Conservation (phyloP, 2,329 filamentous ascomycete species). For the Colletotrichum noveboracense region DNA sequence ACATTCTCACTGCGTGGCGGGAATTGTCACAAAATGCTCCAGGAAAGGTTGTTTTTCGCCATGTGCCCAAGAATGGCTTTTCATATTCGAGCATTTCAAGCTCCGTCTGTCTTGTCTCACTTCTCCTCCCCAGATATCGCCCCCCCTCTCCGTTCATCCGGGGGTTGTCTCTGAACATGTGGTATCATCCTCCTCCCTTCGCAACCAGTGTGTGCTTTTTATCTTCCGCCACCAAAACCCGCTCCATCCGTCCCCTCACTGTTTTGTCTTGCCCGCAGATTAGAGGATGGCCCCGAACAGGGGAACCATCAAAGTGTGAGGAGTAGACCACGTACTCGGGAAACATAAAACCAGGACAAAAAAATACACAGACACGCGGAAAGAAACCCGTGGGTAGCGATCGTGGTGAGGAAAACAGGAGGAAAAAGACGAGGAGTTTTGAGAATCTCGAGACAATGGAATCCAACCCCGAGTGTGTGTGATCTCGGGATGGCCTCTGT, state of each 20-base stretch:
- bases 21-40: neutral
- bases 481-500: conserved; percentile 7
- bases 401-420: neutral
- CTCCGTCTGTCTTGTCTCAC: neutral
- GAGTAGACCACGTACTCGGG: neutral
- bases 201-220: neutral
- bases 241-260: neutral
- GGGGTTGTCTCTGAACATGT: neutral
- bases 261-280: conserved; percentile 5
- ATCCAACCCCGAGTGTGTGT: neutral
- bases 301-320: neutral
- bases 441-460: neutral
- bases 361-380: neutral
- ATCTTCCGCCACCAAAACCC: neutral
- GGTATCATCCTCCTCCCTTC: conserved; percentile 21
- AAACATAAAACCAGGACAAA: neutral
- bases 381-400: conserved; percentile 11
- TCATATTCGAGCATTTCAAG: conserved; percentile 20
- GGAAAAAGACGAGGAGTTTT: neutral
- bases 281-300: neutral
- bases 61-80: conserved; percentile 15
- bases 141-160: neutral
- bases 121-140: neutral
- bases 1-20: neutral
- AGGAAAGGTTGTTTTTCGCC: neutral